Base-by-base conservation (phyloP, 331 rosid species). In the Quercus lobata region DNA sequence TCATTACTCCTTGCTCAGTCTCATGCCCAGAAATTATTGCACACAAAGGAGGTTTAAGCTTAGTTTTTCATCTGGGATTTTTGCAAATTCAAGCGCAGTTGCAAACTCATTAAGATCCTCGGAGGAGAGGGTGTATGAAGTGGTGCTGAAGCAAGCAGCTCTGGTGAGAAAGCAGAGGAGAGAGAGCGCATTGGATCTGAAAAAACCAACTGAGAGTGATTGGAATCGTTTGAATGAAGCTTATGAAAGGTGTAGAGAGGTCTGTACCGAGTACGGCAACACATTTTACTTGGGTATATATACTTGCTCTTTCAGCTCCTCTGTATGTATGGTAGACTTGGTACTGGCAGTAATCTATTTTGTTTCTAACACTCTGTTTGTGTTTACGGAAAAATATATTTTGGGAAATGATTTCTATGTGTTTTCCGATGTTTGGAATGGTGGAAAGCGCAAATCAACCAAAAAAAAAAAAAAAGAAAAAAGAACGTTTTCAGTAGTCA, bases 201-300 rank as follows among this genome's bases (percentile, higher is more conserved):
- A 87, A 21, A 84, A 82, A 53, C 46, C 79, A 21, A 60, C 58
- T 70, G 84, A 85, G 72, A 83, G 66, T 53, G 96, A 86, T 85
- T 81, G 83, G 79, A 91, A 90, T 90, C 83, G 92, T 34, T 83
- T 94, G 84, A 86, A 57, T 77, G 84, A 80, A 22, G 95, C 98
- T 21, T 94, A 90, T 84, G 88, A 88, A 77, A 87, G 98, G 12
- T 94, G 98, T 84, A 96, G 96, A 68, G 92, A 92, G 78, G 96
- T 94, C 21, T 94, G 98, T 76, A 93, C 98, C 76, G 98, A 92
- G 76, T 94, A 94, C 86, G 97, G 96, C 74, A 94, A 94, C 74
- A 92, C 98, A 3, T 94, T 94, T 82, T 92, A 92, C 79, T 83
- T 93, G 35, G 97, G 97, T 94, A 83, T 35, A 35, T 35, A 35